Conservation (phyloP, 1,139 yeast genomes). For the Eremothecium coryli region DNA sequence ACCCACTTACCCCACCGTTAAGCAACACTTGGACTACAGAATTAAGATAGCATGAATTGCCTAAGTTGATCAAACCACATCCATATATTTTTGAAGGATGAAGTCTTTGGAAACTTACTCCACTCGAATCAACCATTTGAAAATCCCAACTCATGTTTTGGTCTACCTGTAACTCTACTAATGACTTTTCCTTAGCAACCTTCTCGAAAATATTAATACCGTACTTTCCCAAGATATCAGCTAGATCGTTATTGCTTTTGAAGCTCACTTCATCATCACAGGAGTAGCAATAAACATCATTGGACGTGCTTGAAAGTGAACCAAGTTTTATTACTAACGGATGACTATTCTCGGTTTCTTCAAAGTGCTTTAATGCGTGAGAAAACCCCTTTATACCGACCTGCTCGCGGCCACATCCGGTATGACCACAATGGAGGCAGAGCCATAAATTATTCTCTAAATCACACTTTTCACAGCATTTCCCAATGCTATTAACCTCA, state of each 20-base stretch:
- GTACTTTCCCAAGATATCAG: slow-evolving; percentile 43
- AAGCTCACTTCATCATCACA: slow-evolving; percentile 87
- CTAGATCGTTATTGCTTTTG: slow-evolving; percentile 38
- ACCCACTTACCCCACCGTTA: slow-evolving; percentile 26
- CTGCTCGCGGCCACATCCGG: slow-evolving; percentile 92
- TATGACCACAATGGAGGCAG: slow-evolving; percentile 76
- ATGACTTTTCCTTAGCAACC: slow-evolving; percentile 57
- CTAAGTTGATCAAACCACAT: slow-evolving; percentile 72
- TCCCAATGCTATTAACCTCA: slow-evolving; percentile 8
- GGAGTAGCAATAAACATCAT: slow-evolving; percentile 78
- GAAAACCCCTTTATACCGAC: slow-evolving; percentile 89
- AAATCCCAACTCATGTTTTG: slow-evolving; percentile 94
- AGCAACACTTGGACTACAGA: slow-evolving; percentile 72
- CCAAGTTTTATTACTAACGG: slow-evolving; percentile 86
- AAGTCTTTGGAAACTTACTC: slow-evolving; percentile 57
- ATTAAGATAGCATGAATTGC: slow-evolving; percentile 86
- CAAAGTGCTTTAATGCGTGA: slow-evolving; percentile 72
- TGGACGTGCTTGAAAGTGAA: slow-evolving; percentile 58
- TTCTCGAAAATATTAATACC: slow-evolving; percentile 61
- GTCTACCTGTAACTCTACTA: slow-evolving; percentile 83
- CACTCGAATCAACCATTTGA: slow-evolving; percentile 63
- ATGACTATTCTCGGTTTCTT: slow-evolving; percentile 41
- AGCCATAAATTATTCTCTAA: slow-evolving; percentile 79
- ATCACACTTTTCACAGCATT: slow-evolving; percentile 53
- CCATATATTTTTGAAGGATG: slow-evolving; percentile 48